Percentiles rank a stretch among this genome's conserved stretches.
Conservation (phyloP, 805 yeast species). For the Yamadazyma takamatsuzukensis region DNA sequence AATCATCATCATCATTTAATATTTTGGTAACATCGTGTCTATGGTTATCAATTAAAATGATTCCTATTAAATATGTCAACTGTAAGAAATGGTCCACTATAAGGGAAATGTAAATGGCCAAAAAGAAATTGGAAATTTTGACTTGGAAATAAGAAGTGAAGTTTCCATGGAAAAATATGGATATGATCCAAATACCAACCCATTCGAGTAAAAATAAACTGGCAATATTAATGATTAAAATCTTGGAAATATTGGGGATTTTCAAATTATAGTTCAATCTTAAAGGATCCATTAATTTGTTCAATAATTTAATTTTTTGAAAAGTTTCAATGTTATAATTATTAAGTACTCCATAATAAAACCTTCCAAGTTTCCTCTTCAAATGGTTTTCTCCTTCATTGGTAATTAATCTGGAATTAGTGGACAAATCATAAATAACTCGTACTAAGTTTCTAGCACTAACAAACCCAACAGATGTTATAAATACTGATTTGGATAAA, state of each 20-base stretch:
- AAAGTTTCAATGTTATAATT: too few species aligned
- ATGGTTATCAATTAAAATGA: slow-evolving; percentile 63
- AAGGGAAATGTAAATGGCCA: slow-evolving; percentile 39
- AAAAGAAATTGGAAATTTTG: slow-evolving; percentile 10
- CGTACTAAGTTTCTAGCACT: slow-evolving; percentile 28
- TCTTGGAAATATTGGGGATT: slow-evolving; percentile 23
- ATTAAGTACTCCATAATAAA: too few species aligned
- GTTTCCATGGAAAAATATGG: slow-evolving; percentile 6
- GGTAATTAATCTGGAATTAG: too few species aligned
- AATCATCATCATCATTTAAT: slow-evolving; percentile 16
- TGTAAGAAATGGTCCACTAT: slow-evolving; percentile 59
- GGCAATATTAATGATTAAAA: slow-evolving; percentile 16
- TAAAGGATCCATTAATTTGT: not conserved
- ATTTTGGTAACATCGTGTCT: slow-evolving; percentile 60
- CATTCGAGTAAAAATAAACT: slow-evolving; percentile 11
- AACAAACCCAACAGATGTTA: slow-evolving; percentile 23
- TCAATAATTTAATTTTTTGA: too few species aligned
- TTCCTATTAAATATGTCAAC: slow-evolving; percentile 60
- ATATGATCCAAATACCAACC: slow-evolving; percentile 4
- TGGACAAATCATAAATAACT: slow-evolving; percentile 24
- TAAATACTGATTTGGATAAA: slow-evolving; percentile 19
- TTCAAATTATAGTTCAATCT: slow-evolving; percentile 1
- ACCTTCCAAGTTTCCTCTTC: too few species aligned
- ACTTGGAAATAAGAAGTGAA: slow-evolving; percentile 13
- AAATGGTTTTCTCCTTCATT: too few species aligned